Evolutionary conservation across 164 flowering plant species (phyloP), one percentile per base, ranked within the genome.

Genomic region (Brasenia schreberi): DNA sequence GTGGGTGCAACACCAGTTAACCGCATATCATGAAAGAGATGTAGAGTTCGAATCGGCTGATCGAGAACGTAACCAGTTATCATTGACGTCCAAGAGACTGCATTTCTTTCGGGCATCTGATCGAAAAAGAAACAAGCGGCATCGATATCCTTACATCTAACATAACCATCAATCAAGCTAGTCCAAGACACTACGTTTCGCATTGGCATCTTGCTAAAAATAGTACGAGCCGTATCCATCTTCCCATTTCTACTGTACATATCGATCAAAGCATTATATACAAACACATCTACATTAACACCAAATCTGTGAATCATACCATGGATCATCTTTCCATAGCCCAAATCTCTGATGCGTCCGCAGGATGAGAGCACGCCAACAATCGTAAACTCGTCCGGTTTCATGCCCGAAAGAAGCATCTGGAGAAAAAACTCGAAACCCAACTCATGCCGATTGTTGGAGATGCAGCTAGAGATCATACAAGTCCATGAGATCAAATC

Each of bases 181-280:
- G 81, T 82, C 83, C 85, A 82, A 12, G 83, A 72, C 49, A 72
- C 77, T n/a, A 82, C 80, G 74, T 79, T 77, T 66, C 66, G 78
- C n/a, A 18, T 44, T 27, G 10, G 64, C 75, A 77, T 79, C 42
- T 27, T 42, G 17, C 12, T 43, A 67, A 81, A 81, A 62, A 81
- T 75, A 62, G 66, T 12, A 3, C 62, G 65, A 42, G 82, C 82
- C 63, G 65, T 45, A 18, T 52, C 19, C 62, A 76, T 72, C 33
- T 65, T 62, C 39, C 73, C 77, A 68, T 72, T 79, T 43, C 77
- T 71, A 58, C 82, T 65, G 67, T 82, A 82, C 83, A 82, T 80
- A 67, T 82, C 82, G 16, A 82, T 76, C 68, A 82, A 14, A 6
- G 84, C 82, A 76, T 79, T 80, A 42, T 71, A 75, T 43, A 82